Percentiles rank a stretch among this genome's conserved stretches.
Evolutionary conservation across 2,329 filamentous ascomycete species (phyloP).

Genomic region (Colletotrichum godetiae): DNA sequence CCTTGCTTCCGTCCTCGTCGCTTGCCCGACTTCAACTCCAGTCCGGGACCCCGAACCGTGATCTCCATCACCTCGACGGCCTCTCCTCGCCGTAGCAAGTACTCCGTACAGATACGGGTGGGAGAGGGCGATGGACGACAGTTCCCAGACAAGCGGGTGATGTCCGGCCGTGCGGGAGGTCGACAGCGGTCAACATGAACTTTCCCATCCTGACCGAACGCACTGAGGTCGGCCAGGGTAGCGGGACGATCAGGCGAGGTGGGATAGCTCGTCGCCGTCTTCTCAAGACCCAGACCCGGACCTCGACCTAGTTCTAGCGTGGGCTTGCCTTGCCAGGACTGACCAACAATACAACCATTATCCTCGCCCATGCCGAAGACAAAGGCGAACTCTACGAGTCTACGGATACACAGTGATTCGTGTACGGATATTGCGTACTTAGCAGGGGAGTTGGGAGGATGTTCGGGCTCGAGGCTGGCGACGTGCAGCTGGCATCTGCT

Average conservation of each 20-base stretch:
- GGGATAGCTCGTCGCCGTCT: slow-evolving; percentile 20
- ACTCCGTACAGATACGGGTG: not conserved
- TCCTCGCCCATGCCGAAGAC: slow-evolving; percentile 23
- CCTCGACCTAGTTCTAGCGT: slow-evolving; percentile 27
- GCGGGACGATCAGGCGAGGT: slow-evolving; percentile 44
- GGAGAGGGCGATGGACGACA: slow-evolving; percentile 34
- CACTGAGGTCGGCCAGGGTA: slow-evolving; percentile 32
- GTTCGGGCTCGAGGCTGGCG: slow-evolving; percentile 23
- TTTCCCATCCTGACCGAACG: slow-evolving; percentile 16
- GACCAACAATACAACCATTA: slow-evolving; percentile 10
- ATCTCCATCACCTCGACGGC: slow-evolving; percentile 1
- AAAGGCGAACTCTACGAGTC: slow-evolving; percentile 6
- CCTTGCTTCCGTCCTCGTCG: not conserved
- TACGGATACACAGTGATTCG: not conserved
- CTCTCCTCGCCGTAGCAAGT: not conserved
- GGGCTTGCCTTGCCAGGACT: slow-evolving; percentile 26
- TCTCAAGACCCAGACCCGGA: slow-evolving; percentile 15
- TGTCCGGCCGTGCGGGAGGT: slow-evolving; percentile 34
- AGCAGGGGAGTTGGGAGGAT: not conserved
- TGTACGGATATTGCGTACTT: not conserved
- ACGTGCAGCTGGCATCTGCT: slow-evolving; percentile 30
- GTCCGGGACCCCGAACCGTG: slow-evolving; percentile 27
- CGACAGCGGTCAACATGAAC: slow-evolving; percentile 31
- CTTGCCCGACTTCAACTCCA: slow-evolving; percentile 4
- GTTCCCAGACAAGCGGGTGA: slow-evolving; percentile 41